Evolutionary conservation across 108 stramenopile species (phyloP), one percentile per base, ranked within the genome.

Genomic region (Seminavis robusta): DNA sequence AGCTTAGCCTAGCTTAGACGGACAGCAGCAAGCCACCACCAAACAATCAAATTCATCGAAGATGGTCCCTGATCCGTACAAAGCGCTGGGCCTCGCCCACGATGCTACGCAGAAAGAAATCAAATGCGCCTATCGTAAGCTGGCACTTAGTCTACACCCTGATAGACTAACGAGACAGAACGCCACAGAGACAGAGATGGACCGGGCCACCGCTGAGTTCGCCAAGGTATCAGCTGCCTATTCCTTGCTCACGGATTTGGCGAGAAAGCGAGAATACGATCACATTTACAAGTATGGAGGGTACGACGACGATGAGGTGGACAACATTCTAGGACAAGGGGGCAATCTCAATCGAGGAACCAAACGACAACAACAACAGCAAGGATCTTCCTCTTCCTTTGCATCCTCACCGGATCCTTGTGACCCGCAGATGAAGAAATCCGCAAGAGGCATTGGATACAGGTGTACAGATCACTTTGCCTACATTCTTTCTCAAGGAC

Each of bases 21-120:
- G n/a, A n/a, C n/a, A n/a, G n/a, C n/a, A n/a, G n/a, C n/a, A n/a
- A n/a, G n/a, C n/a, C n/a, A 45, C 44, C 15, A n/a, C 17, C 44
- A 10, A 45, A 16, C 16, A 8, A 45, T 45, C 16, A 8, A 45
- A 8, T 8, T 19, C 8, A 16, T 17, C 6, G 13, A 49, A 15
- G 15, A 58, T 44, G 28, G 28, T 58, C 3, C 56, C 56, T 20
- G 78, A 79, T 71, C 78, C 74, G 1, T 81, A 81, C 65, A 36
- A 63, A 44, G 77, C 72, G 4, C 63, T 94, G 23, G 89, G 79
- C 21, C 65, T 94, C 7, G 24, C 76, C 1, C 63, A 68, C 65
- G 58, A 79, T 29, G 89, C 87, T 34, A 65, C 65, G 33, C 33
- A 49, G 3, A 21, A 61, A 4, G 62, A 76, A 51, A 86, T 86